Evolutionary conservation across 768 basidiomycete genomes (phyloP).

Genomic region (Kockovaella imperatae): DNA sequence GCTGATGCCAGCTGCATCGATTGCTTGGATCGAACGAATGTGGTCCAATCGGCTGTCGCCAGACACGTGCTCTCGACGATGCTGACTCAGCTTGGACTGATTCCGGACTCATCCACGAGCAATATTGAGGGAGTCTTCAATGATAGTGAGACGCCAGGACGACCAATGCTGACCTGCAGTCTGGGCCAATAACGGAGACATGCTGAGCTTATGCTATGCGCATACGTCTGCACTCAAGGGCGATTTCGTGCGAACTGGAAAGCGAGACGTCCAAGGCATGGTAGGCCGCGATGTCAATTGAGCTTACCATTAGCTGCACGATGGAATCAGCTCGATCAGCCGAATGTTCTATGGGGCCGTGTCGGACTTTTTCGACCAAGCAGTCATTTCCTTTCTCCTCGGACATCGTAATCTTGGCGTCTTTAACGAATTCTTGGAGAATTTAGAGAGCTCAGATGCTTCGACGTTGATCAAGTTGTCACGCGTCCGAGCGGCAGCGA

Average conservation of each 20-base stretch:
- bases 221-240: constrained; percentile 94
- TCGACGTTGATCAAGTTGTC: constrained; percentile 79
- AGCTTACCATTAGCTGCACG: constrained; percentile 50
- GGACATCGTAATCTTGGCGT: constrained; percentile 67
- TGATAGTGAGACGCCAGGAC: constrained; percentile 52
- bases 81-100: constrained; percentile 46
- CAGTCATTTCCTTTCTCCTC: constrained; percentile 58
- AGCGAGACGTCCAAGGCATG: constrained; percentile 81
- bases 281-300: constrained; percentile 41
- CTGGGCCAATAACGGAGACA: constrained; percentile 98
- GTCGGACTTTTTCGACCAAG: constrained; percentile 94
- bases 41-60: constrained; percentile 89
- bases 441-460: constrained; percentile 84
- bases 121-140: constrained; percentile 45
- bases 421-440: constrained; percentile 87
- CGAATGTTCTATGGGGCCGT: constrained; percentile 49
- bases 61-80: constrained; percentile 58
- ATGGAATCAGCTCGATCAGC: constrained; percentile 89
- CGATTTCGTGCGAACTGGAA: constrained; percentile 68
- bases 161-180: constrained; percentile 48
- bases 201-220: constrained; percentile 73
- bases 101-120: constrained; percentile 48
- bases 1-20: constrained; percentile 71
- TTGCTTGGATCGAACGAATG: constrained; percentile 89
- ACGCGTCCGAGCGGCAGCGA: constrained; percentile 81